A percentile compares a stretch with the other conserved stretches of the same genome.
These are phyloP conservation scores for Leccinum truebloodii DNA, from an alignment of 768 basidiomycete genomes.

Conservation along the genomic window DNA sequence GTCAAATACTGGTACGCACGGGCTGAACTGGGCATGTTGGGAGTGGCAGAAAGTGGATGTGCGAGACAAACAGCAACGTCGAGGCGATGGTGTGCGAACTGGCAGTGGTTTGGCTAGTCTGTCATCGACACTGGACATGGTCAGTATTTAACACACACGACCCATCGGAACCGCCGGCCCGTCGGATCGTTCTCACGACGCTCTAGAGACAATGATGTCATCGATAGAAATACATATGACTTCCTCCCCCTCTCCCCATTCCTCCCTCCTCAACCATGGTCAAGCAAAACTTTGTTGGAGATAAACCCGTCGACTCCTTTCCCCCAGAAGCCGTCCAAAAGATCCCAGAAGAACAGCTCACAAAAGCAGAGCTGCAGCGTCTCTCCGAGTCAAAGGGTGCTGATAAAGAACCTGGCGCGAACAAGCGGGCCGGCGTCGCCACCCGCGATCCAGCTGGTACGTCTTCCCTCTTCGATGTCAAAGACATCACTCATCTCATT, in stretches of 20 bases:
- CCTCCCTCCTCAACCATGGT: constrained; percentile 6
- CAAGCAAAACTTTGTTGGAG: constrained; percentile 30
- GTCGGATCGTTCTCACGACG: too few species aligned
- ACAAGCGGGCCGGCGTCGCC: constrained; percentile 32
- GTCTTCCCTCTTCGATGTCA: neutral
- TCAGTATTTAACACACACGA: neutral
- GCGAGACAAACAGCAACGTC: neutral
- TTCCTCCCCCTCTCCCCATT: too few species aligned
- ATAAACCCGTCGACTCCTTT: constrained; percentile 27
- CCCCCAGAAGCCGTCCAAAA: constrained; percentile 20
- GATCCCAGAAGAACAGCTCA: constrained; percentile 18
- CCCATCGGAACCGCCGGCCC: too few species aligned
- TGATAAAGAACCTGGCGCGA: neutral
- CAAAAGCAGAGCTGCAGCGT: too few species aligned
- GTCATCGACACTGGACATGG: neutral
- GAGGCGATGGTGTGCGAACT: neutral
- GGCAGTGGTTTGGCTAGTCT: neutral
- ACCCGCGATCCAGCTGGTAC: constrained; percentile 22
- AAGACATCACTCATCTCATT: neutral
- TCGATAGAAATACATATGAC: too few species aligned
- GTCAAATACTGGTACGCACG: constrained; percentile 6
- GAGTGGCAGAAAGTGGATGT: neutral
- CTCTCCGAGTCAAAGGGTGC: too few species aligned
- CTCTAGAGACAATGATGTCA: constrained; percentile 12
- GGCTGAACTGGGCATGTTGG: neutral